Conservation (phyloP, 2,329 filamentous ascomycete species). For the Calonectria pauciramosa region DNA sequence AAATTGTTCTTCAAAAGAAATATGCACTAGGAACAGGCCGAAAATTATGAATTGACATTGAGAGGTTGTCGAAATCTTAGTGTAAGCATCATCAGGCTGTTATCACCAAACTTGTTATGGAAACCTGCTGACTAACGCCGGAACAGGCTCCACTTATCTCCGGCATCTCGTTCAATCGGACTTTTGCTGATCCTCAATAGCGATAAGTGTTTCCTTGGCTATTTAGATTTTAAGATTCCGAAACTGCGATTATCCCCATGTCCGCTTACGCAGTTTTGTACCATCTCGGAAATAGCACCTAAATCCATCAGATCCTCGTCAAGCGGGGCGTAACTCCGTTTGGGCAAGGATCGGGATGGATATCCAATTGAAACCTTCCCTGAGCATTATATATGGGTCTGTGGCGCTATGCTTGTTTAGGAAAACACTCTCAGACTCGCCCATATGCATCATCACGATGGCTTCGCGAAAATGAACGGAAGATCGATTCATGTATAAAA, state of each 20-base stretch:
- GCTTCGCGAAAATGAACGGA: background rate
- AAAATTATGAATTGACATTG: background rate
- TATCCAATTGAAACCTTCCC: background rate
- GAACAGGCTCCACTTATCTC: background rate
- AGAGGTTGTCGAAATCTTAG: background rate
- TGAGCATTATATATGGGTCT: background rate
- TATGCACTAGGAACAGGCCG: background rate
- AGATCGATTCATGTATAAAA: slow-evolving; percentile 29
- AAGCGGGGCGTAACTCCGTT: background rate
- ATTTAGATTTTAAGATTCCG: background rate
- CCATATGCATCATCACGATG: background rate
- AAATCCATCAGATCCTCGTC: background rate
- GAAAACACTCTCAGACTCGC: slow-evolving; percentile 32
- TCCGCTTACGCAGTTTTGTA: background rate
- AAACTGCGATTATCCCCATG: background rate
- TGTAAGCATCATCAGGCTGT: background rate
- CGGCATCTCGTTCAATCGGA: background rate
- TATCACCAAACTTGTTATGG: background rate
- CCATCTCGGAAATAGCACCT: slow-evolving; percentile 4
- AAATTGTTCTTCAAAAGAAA: slow-evolving; percentile 19
- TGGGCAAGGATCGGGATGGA: background rate
- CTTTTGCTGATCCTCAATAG: background rate
- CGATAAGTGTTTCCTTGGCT: background rate
- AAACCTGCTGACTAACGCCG: background rate
- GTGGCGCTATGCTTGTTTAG: background rate